Evolutionary conservation across 1,139 yeast genomes (phyloP).

Genomic region (Hanseniaspora uvarum): DNA sequence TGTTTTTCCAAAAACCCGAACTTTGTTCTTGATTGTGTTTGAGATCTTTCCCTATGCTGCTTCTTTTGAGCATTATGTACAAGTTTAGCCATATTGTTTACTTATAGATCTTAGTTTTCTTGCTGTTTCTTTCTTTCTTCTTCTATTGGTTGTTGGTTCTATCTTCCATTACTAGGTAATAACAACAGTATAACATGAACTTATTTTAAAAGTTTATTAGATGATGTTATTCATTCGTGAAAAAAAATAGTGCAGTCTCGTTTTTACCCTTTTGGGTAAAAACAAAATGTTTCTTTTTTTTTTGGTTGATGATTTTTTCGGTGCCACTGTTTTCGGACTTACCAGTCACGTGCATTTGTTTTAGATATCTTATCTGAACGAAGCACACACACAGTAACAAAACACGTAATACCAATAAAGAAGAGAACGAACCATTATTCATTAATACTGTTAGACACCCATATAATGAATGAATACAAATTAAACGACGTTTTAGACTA

Average conservation of each 20-base stretch:
- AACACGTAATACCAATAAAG: background rate
- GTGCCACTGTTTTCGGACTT: too few relatives aligned
- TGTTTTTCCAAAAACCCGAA: constrained; percentile 87
- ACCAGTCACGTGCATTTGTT: background rate
- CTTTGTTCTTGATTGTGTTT: constrained; percentile 59
- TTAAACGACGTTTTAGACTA: background rate
- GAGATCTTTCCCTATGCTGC: constrained; percentile 90
- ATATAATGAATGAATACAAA: background rate
- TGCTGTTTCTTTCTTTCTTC: background rate
- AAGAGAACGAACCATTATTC: background rate
- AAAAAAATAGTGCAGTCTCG: background rate
- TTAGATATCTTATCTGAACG: background rate
- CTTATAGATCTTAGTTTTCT: too few relatives aligned
- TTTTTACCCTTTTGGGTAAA: background rate
- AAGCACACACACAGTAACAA: background rate
- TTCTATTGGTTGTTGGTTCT: background rate
- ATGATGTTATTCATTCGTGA: too few relatives aligned
- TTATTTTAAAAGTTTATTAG: too few relatives aligned
- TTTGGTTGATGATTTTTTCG: too few relatives aligned
- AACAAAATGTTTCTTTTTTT: background rate
- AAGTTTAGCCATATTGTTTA: constrained; percentile 55
- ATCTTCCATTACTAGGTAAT: too few relatives aligned
- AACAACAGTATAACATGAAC: too few relatives aligned
- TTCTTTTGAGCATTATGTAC: constrained; percentile 89
- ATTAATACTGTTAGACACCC: too few relatives aligned